phyloP scores from a whole-genome alignment of 441 rosid species.

The Gossypium trilobum region DNA sequence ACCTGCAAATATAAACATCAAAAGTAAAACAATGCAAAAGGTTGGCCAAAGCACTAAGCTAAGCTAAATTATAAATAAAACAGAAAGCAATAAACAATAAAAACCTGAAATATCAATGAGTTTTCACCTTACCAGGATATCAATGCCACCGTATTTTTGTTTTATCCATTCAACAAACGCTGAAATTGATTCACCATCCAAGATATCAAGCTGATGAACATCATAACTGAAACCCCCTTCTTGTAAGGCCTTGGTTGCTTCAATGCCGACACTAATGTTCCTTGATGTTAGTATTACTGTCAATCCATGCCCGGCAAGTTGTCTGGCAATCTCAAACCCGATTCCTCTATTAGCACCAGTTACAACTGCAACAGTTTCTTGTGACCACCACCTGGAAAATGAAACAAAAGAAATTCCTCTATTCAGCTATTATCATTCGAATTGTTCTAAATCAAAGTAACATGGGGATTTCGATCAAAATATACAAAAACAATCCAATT shows the following conservation, averaged over 20 bases:
- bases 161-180: conserved; percentile 54
- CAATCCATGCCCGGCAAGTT: conserved; percentile 71
- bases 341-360: conserved; percentile 88
- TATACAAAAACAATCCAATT: background rate
- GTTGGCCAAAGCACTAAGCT: background rate
- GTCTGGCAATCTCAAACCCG: conserved; percentile 71
- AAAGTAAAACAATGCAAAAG: background rate
- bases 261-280: conserved; percentile 51
- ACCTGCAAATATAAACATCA: conserved; percentile 39
- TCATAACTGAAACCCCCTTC: conserved; percentile 56
- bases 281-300: conserved; percentile 70
- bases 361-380: conserved; percentile 71
- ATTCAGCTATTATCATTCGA: background rate
- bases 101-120: background rate
- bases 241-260: conserved; percentile 50
- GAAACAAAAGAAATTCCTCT: background rate
- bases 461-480: background rate
- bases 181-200: conserved; percentile 39
- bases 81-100: background rate
- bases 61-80: background rate
- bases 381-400: conserved; percentile 75
- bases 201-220: conserved; percentile 65
- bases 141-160: conserved; percentile 50
- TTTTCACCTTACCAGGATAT: conserved; percentile 50
- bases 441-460: background rate